Evolutionary conservation across 2,329 filamentous ascomycete genomes (phyloP), one percentile per base, ranked within the genome.

Genomic region (Pseudogymnoascus sp.): DNA sequence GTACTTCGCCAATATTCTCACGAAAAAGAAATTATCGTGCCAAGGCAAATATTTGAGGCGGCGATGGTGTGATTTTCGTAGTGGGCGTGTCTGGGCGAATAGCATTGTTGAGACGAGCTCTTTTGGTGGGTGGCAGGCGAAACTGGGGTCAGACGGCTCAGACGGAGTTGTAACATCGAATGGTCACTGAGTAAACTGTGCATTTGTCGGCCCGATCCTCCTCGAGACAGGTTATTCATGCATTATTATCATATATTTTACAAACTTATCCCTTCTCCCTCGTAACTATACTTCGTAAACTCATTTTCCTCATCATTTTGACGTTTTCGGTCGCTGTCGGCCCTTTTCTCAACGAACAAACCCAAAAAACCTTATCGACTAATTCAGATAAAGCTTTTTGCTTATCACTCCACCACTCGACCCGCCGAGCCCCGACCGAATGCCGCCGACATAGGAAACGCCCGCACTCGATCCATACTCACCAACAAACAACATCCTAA

Each of bases 291-390:
- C 10, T 57, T 16, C n/a, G 10, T 34, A 18, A 34, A 18, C 51
- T 16, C 29, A 5, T 31, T 18, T 18, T 57, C n/a, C 51, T 31
- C 51, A 57, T 16, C 16, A 16, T 18, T 34, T 18, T 34, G 10
- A 16, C 7, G n/a, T 34, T 57, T 34, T 57, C 51, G n/a, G 26
- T 57, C 51, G 3, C 29, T 34, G 26, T 34, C 51, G 51, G 51
- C 51, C 26, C 4, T 57, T 54, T 57, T 57, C 51, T 57, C 51
- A 57, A 57, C 29, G 26, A 34, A 57, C 51, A 57, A 57, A 57
- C 51, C 51, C 51, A 34, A 57, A 57, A 57, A 57, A 57, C 51
- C 51, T 57, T 57, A 57, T 57, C 51, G 51, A 57, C 34, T 57
- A 57, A 34, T 34, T 34, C n/a, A 34, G 51, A 57, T 57, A 57